These are phyloP conservation scores for Perilla frutescens DNA, from an alignment of 257 asterid genomes.

Conservation along the genomic window DNA sequence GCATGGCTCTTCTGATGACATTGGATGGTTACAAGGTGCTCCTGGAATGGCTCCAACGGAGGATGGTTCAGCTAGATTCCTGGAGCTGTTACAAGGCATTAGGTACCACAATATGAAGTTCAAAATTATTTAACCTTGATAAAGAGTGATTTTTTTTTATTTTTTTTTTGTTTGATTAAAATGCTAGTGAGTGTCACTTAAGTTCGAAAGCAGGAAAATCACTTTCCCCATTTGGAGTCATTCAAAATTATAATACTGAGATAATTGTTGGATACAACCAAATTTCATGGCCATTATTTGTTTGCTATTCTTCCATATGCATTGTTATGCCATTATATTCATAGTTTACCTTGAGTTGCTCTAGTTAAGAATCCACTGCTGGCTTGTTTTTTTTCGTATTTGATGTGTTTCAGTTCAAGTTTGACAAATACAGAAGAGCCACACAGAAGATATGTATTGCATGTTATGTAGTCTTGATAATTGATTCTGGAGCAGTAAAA, in stretches of 20 bases:
- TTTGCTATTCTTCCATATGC: not conserved
- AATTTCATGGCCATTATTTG: not conserved
- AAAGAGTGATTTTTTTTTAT: not conserved
- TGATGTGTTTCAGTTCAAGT: slow-evolving; percentile 12
- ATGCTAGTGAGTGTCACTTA: not conserved
- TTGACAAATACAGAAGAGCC: not conserved
- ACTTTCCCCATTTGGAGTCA: not conserved
- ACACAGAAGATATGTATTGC: not conserved
- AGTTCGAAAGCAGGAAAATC: slow-evolving; percentile 8
- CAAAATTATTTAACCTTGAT: slow-evolving; percentile 5
- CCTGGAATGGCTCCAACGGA: slow-evolving; percentile 76
- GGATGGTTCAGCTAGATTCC: slow-evolving; percentile 89
- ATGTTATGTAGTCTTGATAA: not conserved
- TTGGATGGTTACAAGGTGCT: slow-evolving; percentile 87
- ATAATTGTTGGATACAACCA: slow-evolving; percentile 17
- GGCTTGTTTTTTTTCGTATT: not conserved
- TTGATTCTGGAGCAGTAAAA: not conserved
- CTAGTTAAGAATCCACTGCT: slow-evolving; percentile 1
- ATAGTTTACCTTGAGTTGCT: slow-evolving; percentile 7
- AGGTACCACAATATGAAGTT: slow-evolving; percentile 52
- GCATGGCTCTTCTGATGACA: slow-evolving; percentile 88
- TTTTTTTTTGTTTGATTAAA: slow-evolving; percentile 8
- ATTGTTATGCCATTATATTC: not conserved
- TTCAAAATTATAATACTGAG: not conserved
- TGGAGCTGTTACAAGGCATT: slow-evolving; percentile 67